phyloP scores from a whole-genome alignment of 2,329 filamentous ascomycete genomes.

The Colletotrichum sp. region DNA sequence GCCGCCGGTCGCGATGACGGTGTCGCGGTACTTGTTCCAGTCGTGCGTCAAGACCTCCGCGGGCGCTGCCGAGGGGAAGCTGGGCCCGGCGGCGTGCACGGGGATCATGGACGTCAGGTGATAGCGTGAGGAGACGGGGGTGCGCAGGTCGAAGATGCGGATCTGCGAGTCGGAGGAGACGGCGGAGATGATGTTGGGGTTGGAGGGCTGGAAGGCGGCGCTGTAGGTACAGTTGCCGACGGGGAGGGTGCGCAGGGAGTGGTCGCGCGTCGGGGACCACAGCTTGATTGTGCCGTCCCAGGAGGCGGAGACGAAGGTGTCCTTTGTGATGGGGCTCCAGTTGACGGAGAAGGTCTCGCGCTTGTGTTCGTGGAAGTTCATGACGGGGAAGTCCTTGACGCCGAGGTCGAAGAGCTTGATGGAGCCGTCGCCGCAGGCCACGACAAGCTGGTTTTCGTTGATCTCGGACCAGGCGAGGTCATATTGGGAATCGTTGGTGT shows the following conservation, averaged over 20 bases:
- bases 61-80: slow-evolving; percentile 51
- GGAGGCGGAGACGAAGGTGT: slow-evolving; percentile 87
- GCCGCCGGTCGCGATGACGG: slow-evolving; percentile 83
- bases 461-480: slow-evolving; percentile 95
- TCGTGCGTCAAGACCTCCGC: slow-evolving; percentile 92
- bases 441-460: slow-evolving; percentile 92
- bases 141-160: slow-evolving; percentile 89
- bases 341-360: slow-evolving; percentile 90
- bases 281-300: slow-evolving; percentile 98
- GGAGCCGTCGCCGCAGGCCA: slow-evolving; percentile 90
- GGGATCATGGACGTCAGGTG: slow-evolving; percentile 85
- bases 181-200: slow-evolving; percentile 82
- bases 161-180: slow-evolving; percentile 90
- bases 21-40: slow-evolving; percentile 97
- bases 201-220: slow-evolving; percentile 88
- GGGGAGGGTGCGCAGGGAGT: slow-evolving; percentile 84
- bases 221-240: slow-evolving; percentile 95
- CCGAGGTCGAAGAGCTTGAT: slow-evolving; percentile 92
- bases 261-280: slow-evolving; percentile 82
- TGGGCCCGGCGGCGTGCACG: slow-evolving; percentile 73
- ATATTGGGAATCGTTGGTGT: slow-evolving; percentile 96
- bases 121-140: slow-evolving; percentile 84
- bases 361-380: slow-evolving; percentile 92
- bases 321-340: slow-evolving; percentile 92
- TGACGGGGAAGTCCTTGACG: slow-evolving; percentile 83